Base-by-base conservation (phyloP, 768 basidiomycete genomes). In the Pisolithus sp. region DNA sequence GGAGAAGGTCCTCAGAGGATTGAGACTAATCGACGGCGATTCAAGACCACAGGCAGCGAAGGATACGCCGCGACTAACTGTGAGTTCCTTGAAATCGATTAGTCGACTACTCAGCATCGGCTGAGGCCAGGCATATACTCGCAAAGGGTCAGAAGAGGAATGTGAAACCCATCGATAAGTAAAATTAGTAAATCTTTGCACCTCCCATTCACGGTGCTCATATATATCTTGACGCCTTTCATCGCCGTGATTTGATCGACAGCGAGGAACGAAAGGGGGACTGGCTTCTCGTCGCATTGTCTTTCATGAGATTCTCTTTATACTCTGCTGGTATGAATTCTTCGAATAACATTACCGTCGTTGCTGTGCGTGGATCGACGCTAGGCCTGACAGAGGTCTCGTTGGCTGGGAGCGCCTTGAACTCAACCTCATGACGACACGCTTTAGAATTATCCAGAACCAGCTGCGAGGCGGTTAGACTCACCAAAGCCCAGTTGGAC, bases 321-420 rank as follows among this genome's bases (percentile, higher is more conserved):
- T 92, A 93, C 64, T 93, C 93, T 36, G 80, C 71, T 0, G 94
- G 95, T 3, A 99, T 92, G 51, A 91, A 89, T 67, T 98, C 96
- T 68, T 99, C 93, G 57, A 92, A 94, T 6, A 97, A 71, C 49
- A 96, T 78, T 44, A 91, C 79, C 0, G 82, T 78, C 0, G 81
- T 75, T 0, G 82, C 73, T 1, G 80, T 85, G 18, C 93, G 78
- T 0, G 89, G 89, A 62, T 93, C 89, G 2, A 59, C 54, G 4
- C 62, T 61, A 1, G 46, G 53, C 39, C 60, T 1, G 12, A 54
- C 18, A 49, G 53, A 57, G 55, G 48, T 41, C 43, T 59, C 60
- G 44, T 64, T 49, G 57, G 76, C 28, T 46, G 89, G 83, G 2
- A 86, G 73, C 0, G 90, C 81, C 60, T 89, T 94, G 74, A 85